Evolutionary conservation across 1,284 basidiomycete genomes (phyloP).

Genomic region (Kwoniella shivajii): DNA sequence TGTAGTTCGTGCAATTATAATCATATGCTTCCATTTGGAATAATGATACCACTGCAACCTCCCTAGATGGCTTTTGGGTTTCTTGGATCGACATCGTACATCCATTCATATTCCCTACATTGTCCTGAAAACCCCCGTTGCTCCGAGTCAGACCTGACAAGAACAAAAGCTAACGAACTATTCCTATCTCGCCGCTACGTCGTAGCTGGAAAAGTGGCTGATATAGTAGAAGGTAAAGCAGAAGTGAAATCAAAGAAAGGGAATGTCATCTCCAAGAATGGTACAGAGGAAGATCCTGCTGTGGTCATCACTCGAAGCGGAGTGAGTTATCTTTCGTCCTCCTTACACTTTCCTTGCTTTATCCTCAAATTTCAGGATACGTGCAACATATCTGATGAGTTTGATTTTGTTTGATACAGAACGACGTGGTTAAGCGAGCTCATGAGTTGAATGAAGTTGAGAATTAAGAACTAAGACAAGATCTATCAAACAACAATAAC

Average conservation of each 20-base stretch:
- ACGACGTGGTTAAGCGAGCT: conserved; percentile 45
- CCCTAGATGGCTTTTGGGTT: too few species aligned
- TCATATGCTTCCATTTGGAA: too few species aligned
- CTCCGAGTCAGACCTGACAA: too few species aligned
- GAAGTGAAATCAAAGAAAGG: conserved; percentile 45
- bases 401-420: conserved; percentile 17
- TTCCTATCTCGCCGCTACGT: not conserved
- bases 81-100: too few species aligned
- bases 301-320: conserved; percentile 44
- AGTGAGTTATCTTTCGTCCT: conserved; percentile 27
- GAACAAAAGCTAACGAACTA: not conserved
- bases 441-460: conserved; percentile 46
- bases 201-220: conserved; percentile 43
- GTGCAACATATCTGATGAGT: not conserved
- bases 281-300: conserved; percentile 46
- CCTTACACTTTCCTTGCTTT: not conserved
- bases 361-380: not conserved
- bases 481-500: too few species aligned
- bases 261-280: conserved; percentile 45
- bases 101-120: too few species aligned
- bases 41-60: too few species aligned
- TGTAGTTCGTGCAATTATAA: not conserved
- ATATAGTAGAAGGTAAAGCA: conserved; percentile 37
- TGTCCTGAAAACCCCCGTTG: too few species aligned
- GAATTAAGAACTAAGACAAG: too few species aligned